phyloP scores from a whole-genome alignment of 176 grass and related monocot species.

The Aegilops tauschii region DNA sequence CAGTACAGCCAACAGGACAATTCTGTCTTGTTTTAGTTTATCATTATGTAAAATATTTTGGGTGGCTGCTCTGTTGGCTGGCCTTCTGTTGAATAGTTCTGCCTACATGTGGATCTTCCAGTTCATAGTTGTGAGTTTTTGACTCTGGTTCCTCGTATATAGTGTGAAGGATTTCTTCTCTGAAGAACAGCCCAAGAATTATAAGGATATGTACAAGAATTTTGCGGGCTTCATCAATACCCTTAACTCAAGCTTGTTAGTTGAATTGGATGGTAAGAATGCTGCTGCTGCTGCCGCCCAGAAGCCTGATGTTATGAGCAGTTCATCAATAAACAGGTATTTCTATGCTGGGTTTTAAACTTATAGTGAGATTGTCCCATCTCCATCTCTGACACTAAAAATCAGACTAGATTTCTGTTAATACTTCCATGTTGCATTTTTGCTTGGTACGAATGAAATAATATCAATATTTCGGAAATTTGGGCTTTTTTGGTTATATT shows the following conservation, averaged over 20 bases:
- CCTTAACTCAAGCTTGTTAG: conserved; percentile 51
- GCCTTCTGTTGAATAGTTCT: neutral
- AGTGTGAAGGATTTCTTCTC: conserved; percentile 84
- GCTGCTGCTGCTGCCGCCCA: conserved; percentile 7
- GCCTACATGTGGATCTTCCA: neutral
- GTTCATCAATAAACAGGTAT: conserved; percentile 59
- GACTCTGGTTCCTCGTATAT: conserved; percentile 22
- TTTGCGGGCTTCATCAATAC: conserved; percentile 63
- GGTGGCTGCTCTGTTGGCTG: neutral
- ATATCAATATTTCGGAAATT: neutral
- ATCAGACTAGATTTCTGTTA: neutral
- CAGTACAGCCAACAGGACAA: neutral
- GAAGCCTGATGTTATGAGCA: conserved; percentile 33
- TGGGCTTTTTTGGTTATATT: conserved; percentile 5
- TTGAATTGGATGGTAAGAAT: conserved; percentile 54
- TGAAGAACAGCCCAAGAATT: conserved; percentile 58
- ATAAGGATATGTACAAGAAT: conserved; percentile 81
- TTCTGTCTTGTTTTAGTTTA: neutral
- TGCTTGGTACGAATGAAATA: neutral
- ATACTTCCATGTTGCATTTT: neutral
- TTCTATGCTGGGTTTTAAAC: neutral
- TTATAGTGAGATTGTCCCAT: neutral
- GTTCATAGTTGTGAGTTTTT: conserved; percentile 13
- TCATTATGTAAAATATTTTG: neutral
- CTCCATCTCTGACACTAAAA: conserved; percentile 5